These are phyloP conservation scores for Cytospora chrysosperma DNA, from an alignment of 2,329 filamentous ascomycete genomes.

Conservation along the genomic window DNA sequence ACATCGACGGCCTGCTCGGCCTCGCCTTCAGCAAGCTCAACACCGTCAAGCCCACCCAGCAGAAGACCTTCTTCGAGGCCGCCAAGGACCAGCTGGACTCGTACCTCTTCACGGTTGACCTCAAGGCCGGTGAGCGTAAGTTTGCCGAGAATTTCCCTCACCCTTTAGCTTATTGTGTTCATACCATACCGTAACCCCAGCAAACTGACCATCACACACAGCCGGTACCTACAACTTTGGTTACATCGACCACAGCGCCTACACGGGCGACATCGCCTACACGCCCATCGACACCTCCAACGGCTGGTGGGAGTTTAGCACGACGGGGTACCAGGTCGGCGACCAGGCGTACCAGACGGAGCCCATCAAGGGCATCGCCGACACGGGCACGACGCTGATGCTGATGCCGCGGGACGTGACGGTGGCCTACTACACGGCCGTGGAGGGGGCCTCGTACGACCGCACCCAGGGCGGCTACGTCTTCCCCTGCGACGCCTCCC, in stretches of 20 bases:
- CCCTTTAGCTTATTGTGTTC: too few species aligned
- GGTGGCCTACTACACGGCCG: conserved; percentile 49
- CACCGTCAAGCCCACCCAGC: conserved; percentile 41
- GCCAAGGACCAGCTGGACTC: conserved; percentile 32
- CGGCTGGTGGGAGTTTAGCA: conserved; percentile 63
- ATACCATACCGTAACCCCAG: too few species aligned
- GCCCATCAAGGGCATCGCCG: conserved; percentile 56
- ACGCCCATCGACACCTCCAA: conserved; percentile 51
- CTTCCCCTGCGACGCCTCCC: conserved; percentile 36
- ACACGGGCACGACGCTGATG: conserved; percentile 66
- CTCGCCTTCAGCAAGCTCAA: conserved; percentile 46
- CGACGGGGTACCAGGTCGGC: conserved; percentile 54
- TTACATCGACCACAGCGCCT: conserved; percentile 53
- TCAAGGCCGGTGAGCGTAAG: conserved; percentile 36
- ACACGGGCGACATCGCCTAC: conserved; percentile 55
- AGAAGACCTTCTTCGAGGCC: conserved; percentile 44
- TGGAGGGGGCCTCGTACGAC: conserved; percentile 43
- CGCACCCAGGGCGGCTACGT: conserved; percentile 40
- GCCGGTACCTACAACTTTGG: conserved; percentile 39
- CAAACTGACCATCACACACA: conserved; percentile 6
- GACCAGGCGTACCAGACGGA: conserved; percentile 34
- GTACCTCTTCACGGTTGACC: conserved; percentile 35
- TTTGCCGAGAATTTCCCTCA: not conserved
- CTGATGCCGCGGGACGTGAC: conserved; percentile 48
- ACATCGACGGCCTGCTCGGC: conserved; percentile 46